Conservation (phyloP, 495 filamentous ascomycete genomes). For the Penicillium nucicola region DNA sequence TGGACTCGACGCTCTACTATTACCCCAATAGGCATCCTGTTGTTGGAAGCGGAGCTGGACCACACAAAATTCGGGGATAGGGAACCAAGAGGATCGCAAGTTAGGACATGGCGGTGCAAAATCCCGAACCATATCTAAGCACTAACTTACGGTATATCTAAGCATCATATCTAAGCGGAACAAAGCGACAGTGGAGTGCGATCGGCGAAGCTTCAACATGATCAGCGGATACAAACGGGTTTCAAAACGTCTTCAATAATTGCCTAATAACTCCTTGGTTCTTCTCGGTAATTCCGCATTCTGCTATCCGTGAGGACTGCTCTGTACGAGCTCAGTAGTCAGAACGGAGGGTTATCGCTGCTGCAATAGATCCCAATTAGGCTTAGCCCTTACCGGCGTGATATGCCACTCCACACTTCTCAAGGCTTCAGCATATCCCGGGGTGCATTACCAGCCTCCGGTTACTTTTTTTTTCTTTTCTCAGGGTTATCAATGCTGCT, state of each 20-base stretch:
- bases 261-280: not conserved
- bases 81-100: not conserved
- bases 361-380: too few species aligned
- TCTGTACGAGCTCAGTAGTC: too few species aligned
- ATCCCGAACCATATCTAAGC: too few species aligned
- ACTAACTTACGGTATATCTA: too few species aligned
- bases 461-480: too few species aligned
- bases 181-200: constrained; percentile 11
- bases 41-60: not conserved
- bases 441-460: too few species aligned
- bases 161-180: not conserved
- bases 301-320: not conserved
- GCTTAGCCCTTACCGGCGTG: too few species aligned
- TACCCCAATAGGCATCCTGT: not conserved
- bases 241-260: not conserved
- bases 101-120: too few species aligned
- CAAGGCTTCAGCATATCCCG: too few species aligned
- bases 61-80: not conserved
- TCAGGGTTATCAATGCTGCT: too few species aligned
- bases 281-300: not conserved
- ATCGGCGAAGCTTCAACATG: constrained; percentile 12
- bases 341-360: too few species aligned
- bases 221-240: constrained; percentile 8
- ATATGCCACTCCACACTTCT: too few species aligned
- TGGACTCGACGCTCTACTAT: constrained; percentile 9